Percentiles rank a stretch among this genome's conserved stretches.
phyloP scores from a whole-genome alignment of 2,329 filamentous ascomycete genomes.

The Lasiodiplodia sp. region DNA sequence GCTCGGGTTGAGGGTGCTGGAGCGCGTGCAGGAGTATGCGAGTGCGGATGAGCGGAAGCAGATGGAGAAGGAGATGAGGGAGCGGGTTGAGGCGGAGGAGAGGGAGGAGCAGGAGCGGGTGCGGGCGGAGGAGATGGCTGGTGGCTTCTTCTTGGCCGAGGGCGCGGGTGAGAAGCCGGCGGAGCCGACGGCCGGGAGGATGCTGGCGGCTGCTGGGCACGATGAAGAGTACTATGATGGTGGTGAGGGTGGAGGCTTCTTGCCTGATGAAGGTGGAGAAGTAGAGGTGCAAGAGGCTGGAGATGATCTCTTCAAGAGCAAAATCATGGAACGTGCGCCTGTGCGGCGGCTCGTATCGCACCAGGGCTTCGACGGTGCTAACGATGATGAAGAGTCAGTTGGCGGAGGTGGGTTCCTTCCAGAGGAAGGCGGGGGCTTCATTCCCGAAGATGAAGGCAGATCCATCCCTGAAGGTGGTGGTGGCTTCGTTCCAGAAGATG shows the following conservation, averaged over 20 bases:
- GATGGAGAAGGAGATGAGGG: constrained; percentile 32
- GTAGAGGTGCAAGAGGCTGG: not conserved
- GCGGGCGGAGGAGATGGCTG: constrained; percentile 34
- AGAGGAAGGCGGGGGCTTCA: constrained; percentile 34
- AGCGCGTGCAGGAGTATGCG: constrained; percentile 70
- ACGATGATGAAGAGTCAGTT: not conserved
- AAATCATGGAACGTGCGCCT: not conserved
- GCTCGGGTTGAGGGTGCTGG: constrained; percentile 71
- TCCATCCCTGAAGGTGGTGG: constrained; percentile 34
- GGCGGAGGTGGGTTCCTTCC: constrained; percentile 35
- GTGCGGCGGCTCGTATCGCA: constrained; percentile 4
- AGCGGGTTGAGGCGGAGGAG: constrained; percentile 32
- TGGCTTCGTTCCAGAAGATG: constrained; percentile 45
- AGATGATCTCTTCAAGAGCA: constrained; percentile 8
- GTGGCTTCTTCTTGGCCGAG: constrained; percentile 57
- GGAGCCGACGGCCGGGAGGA: constrained; percentile 35
- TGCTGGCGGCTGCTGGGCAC: constrained; percentile 4
- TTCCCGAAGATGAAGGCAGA: constrained; percentile 33
- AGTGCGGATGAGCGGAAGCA: constrained; percentile 41
- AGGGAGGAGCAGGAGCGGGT: constrained; percentile 30
- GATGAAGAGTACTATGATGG: constrained; percentile 13
- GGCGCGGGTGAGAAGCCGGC: constrained; percentile 56
- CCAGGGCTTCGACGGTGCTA: constrained; percentile 9
- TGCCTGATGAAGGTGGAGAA: constrained; percentile 37
- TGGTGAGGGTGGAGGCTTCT: constrained; percentile 33